Base-by-base conservation (phyloP, 2,329 filamentous ascomycete species). In the Penicillium olsonii region DNA sequence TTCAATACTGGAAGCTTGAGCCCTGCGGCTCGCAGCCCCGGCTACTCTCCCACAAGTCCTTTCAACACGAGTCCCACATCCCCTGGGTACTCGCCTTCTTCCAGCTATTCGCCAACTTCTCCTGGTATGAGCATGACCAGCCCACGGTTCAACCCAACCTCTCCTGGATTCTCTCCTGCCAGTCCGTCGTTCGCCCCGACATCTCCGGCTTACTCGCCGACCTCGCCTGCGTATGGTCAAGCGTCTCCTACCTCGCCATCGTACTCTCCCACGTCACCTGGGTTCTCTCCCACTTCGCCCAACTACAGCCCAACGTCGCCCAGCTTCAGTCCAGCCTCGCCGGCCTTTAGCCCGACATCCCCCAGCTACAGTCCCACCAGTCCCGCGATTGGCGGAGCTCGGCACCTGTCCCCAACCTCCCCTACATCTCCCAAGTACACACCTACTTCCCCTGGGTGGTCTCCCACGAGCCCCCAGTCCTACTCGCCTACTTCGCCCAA, bases 41-140 rank as follows among this genome's bases (percentile, higher is more conserved):
- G 75, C 69, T 83, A 81, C 59, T 79, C 84, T 27, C 83, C 84
- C 39, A 88, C 84, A 45, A 92, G 87, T 67, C 90, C 89, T 2
- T 92, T 91, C 78, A 85, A 85, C 66, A 81, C 79, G 52, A 87
- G 80, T 44, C 87, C 87, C 55, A 83, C 84, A 4, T 89, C 87
- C 74, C 87, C 58, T 78, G 84, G 49, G 78, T 88, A 66, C 79
- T 88, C 58, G 77, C 88, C 77, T 59, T 78, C 68, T 64, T 80
- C 70, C 69, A 70, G 72, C 33, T 92, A 88, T 76, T 91, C 88
- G 48, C 88, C 89, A 2, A 88, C 87, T 6, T 91, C 87, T 27
- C 88, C 88, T 41, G 84, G 84, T 45, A 77, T 82, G 66, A 75
- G 75, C 50, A 71, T 78, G 33, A 81, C 80, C 27, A 83, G 79